These are phyloP conservation scores for Nicotiana noctiflora DNA, from an alignment of 257 asterid species.

Conservation along the genomic window DNA sequence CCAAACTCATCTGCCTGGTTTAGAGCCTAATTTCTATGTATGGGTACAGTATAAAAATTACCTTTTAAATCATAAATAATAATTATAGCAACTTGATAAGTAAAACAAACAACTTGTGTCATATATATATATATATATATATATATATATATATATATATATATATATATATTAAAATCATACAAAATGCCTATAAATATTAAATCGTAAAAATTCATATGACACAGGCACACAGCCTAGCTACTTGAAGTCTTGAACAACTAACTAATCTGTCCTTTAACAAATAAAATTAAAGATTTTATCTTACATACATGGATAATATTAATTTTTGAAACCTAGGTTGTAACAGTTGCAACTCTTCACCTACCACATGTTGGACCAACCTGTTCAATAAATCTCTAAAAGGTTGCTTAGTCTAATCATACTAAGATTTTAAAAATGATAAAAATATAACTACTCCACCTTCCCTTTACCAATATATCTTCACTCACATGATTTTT, in stretches of 20 bases:
- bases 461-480: not conserved
- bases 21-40: too few relatives aligned
- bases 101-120: too few relatives aligned
- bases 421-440: not conserved
- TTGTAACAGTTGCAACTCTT: not conserved
- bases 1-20: too few relatives aligned
- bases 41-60: too few relatives aligned
- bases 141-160: too few relatives aligned
- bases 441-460: not conserved
- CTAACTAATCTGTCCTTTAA: not conserved
- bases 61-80: too few relatives aligned
- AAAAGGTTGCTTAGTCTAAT: not conserved
- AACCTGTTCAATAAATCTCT: not conserved
- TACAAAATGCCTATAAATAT: too few relatives aligned
- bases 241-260: not conserved
- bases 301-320: not conserved
- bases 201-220: not conserved
- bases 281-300: not conserved
- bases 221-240: not conserved
- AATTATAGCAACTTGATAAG: not conserved
- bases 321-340: not conserved
- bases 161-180: too few relatives aligned
- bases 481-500: not conserved
- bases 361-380: conserved; percentile 5
- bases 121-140: too few relatives aligned